Conservation (phyloP, 139 green algal species). For the Pseudopediastrum boryanum region DNA sequence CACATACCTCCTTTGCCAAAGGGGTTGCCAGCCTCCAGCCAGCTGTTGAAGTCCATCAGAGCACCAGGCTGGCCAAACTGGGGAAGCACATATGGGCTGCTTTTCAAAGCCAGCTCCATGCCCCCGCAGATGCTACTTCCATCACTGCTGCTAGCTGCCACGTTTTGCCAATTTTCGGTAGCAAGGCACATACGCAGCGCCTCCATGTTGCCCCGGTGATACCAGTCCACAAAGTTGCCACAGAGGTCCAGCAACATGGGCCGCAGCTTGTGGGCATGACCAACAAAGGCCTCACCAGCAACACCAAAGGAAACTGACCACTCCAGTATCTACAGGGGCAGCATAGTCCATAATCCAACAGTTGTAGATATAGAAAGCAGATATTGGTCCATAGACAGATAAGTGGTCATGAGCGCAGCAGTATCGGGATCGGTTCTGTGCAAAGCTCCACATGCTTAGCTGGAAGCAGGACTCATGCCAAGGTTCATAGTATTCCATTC, state of each 20-base stretch:
- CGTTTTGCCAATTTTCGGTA: constrained; percentile 35
- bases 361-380: too few relatives aligned
- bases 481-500: too few relatives aligned
- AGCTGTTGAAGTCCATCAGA: constrained; percentile 41
- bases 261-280: not conserved
- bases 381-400: too few relatives aligned
- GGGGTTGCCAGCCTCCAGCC: constrained; percentile 54
- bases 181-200: constrained; percentile 39
- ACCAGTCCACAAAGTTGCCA: constrained; percentile 37
- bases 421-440: too few relatives aligned
- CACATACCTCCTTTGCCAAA: too few relatives aligned
- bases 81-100: constrained; percentile 5
- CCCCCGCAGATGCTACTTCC: constrained; percentile 8
- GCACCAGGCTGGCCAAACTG: constrained; percentile 18
- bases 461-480: too few relatives aligned
- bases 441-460: too few relatives aligned
- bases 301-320: not conserved
- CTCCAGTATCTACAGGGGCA: not conserved
- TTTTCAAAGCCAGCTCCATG: constrained; percentile 27
- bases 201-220: constrained; percentile 57
- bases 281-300: constrained; percentile 21
- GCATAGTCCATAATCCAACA: too few relatives aligned
- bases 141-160: not conserved
- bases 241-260: constrained; percentile 14
- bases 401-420: too few relatives aligned